Percentiles rank a stretch among this genome's conserved stretches.
Evolutionary conservation across 345 rosid species (phyloP).

Genomic region (Clarkia xantiana): DNA sequence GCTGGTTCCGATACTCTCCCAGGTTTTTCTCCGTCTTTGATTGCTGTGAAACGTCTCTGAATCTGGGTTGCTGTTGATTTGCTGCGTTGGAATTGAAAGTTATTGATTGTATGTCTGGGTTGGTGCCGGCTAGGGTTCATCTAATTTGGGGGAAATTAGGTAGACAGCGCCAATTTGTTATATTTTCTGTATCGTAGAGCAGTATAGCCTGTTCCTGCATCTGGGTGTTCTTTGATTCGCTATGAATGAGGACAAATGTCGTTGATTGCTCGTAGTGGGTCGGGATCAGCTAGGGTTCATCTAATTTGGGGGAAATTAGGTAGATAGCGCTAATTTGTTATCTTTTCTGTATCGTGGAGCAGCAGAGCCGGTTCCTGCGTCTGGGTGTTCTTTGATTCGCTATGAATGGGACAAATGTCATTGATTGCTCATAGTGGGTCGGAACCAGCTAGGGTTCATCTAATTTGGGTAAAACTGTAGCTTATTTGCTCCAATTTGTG

Average conservation of each 20-base stretch:
- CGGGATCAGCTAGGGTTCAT: too few species aligned
- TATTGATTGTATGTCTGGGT: constrained; percentile 16
- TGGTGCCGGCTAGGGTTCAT: too few species aligned
- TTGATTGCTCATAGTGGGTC: constrained; percentile 11
- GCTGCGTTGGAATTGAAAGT: constrained; percentile 18
- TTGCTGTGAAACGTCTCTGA: too few species aligned
- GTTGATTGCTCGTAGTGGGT: constrained; percentile 15
- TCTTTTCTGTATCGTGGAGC: not conserved
- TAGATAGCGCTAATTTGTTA: too few species aligned
- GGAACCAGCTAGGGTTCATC: too few species aligned
- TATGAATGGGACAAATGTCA: constrained; percentile 44
- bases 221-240: constrained; percentile 1
- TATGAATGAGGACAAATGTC: constrained; percentile 44
- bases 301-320: too few species aligned
- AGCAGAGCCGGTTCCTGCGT: not conserved
- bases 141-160: too few species aligned
- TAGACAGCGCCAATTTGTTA: too few species aligned
- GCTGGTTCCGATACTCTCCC: not conserved
- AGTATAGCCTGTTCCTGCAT: not conserved
- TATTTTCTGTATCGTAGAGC: not conserved
- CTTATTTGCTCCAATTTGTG: too few species aligned
- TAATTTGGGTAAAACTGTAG: too few species aligned
- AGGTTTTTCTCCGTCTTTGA: too few species aligned
- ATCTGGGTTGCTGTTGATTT: too few species aligned
- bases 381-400: constrained; percentile 1